phyloP scores from a whole-genome alignment of 1,139 yeast genomes.

The Geotrichum siamense region DNA sequence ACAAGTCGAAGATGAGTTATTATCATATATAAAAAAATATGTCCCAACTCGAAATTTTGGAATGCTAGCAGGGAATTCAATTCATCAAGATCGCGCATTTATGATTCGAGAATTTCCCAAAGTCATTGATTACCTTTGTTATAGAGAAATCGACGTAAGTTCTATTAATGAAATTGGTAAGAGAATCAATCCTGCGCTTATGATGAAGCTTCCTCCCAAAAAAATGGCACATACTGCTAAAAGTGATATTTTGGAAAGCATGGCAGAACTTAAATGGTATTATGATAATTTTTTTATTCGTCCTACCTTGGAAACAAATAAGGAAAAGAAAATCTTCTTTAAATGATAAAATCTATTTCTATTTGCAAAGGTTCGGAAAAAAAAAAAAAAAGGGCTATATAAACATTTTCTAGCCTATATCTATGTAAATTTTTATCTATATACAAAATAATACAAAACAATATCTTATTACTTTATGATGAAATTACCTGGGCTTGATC shows the following conservation, averaged over 20 bases:
- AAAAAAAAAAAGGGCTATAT: no score
- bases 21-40: slow-evolving; percentile 51
- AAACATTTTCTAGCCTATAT: no score
- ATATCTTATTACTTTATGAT: no score
- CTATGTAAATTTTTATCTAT: no score
- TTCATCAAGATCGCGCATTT: slow-evolving; percentile 87
- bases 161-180: slow-evolving; percentile 70
- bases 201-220: slow-evolving; percentile 56
- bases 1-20: slow-evolving; percentile 57
- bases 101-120: slow-evolving; percentile 77
- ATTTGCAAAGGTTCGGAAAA: no score
- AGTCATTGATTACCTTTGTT: slow-evolving; percentile 56
- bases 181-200: slow-evolving; percentile 64
- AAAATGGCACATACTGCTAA: slow-evolving; percentile 72
- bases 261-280: slow-evolving; percentile 75
- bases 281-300: slow-evolving; percentile 46
- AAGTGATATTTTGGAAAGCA: slow-evolving; percentile 83
- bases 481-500: no score
- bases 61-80: slow-evolving; percentile 80
- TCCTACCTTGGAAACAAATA: no score
- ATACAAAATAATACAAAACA: no score
- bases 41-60: slow-evolving; percentile 50
- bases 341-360: no score
- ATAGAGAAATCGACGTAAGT: slow-evolving; percentile 84
- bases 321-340: no score